A percentile compares a stretch with the other conserved stretches of the same genome.
These are phyloP conservation scores for Lojkania enalia DNA, from an alignment of 2,329 filamentous ascomycete species.

Conservation along the genomic window DNA sequence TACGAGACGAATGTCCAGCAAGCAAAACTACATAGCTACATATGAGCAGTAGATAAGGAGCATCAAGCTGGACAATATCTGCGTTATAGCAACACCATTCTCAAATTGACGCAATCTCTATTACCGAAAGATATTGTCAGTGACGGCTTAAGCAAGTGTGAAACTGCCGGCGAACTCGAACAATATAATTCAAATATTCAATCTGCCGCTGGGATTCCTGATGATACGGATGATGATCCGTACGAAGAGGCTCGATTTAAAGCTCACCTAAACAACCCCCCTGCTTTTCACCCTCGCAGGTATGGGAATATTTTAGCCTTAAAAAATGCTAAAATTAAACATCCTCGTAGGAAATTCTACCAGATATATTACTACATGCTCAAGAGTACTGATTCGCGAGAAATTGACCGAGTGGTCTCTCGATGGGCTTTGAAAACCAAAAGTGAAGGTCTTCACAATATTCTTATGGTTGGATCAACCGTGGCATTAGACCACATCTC, in stretches of 20 bases:
- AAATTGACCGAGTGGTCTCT: neutral
- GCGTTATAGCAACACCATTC: neutral
- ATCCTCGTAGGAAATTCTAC: neutral
- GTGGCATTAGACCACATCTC: neutral
- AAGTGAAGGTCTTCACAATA: neutral
- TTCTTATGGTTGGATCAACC: neutral
- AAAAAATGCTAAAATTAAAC: neutral
- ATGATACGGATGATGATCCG: neutral
- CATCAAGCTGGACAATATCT: neutral
- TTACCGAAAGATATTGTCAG: neutral
- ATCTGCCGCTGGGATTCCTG: neutral
- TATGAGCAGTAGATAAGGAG: no score
- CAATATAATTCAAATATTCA: no score
- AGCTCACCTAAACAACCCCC: neutral
- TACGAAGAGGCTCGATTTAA: neutral
- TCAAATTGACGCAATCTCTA: neutral
- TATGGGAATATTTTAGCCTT: neutral
- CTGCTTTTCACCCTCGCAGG: neutral
- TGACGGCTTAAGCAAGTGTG: neutral
- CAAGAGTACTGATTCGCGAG: neutral
- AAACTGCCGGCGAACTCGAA: no score
- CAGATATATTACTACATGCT: neutral
- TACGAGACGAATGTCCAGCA: neutral
- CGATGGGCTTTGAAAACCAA: neutral
- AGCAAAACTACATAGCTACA: neutral